These are phyloP conservation scores for Pythium phragmiticola DNA, from an alignment of 352 stramenopile genomes.

Conservation along the genomic window DNA sequence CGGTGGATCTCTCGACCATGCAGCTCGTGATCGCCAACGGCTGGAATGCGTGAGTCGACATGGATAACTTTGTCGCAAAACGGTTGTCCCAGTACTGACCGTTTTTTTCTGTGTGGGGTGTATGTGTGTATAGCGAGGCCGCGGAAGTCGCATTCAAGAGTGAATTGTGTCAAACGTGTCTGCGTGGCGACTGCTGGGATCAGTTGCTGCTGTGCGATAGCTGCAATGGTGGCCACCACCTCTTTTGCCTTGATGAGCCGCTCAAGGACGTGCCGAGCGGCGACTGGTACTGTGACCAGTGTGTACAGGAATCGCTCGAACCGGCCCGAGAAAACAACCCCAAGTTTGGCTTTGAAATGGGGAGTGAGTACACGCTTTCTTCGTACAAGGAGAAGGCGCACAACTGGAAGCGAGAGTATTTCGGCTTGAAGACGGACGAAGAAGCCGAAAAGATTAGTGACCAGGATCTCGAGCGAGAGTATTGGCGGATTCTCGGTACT, in stretches of 20 bases:
- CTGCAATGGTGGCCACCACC: constrained; percentile 79
- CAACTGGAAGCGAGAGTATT: constrained; percentile 80
- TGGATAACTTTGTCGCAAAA: background rate
- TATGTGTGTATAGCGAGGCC: constrained; percentile 31
- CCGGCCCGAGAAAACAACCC: constrained; percentile 42
- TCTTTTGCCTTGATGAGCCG: constrained; percentile 73
- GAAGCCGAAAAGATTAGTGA: constrained; percentile 52
- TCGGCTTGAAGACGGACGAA: constrained; percentile 40
- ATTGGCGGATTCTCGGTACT: constrained; percentile 87
- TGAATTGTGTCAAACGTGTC: constrained; percentile 81
- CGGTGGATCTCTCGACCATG: constrained; percentile 62
- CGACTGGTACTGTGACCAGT: constrained; percentile 81
- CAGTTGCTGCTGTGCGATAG: constrained; percentile 77
- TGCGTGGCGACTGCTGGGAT: constrained; percentile 82
- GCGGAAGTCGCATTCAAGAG: constrained; percentile 77
- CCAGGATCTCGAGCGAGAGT: constrained; percentile 81
- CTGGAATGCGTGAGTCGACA: constrained; percentile 49
- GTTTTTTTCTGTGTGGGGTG: background rate
- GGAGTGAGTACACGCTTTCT: constrained; percentile 70
- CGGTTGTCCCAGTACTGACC: background rate
- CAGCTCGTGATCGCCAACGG: constrained; percentile 83
- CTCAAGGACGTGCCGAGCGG: constrained; percentile 55
- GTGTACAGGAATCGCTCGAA: constrained; percentile 56
- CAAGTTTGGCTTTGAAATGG: constrained; percentile 85
- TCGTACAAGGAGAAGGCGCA: constrained; percentile 86